phyloP scores from a whole-genome alignment of 2,329 filamentous ascomycete genomes.

The Aureobasidium mangrovei region DNA sequence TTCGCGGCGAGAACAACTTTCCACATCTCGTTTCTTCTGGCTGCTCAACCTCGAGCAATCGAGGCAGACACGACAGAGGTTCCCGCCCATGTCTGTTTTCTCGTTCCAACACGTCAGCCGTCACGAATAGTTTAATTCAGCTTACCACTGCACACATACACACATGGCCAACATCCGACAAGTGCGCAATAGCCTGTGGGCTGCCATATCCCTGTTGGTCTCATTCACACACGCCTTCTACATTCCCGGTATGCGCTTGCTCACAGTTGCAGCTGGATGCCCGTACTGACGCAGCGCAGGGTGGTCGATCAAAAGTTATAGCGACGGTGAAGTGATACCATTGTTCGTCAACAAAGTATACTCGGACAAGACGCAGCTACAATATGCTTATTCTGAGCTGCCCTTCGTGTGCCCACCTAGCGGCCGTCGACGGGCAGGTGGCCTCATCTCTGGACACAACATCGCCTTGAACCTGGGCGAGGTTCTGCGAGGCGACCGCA shows the following conservation, averaged over 20 bases:
- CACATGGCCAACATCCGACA: slow-evolving; percentile 32
- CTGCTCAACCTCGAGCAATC: background rate
- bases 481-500: slow-evolving; percentile 77
- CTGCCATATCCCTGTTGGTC: slow-evolving; percentile 40
- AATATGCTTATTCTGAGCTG: slow-evolving; percentile 83
- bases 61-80: background rate
- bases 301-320: slow-evolving; percentile 75
- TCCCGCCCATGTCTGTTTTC: background rate
- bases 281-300: slow-evolving; percentile 39
- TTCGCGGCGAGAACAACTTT: background rate
- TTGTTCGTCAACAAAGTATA: slow-evolving; percentile 90
- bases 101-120: background rate
- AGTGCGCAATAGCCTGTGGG: slow-evolving; percentile 35
- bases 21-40: background rate
- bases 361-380: slow-evolving; percentile 80
- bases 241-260: slow-evolving; percentile 58
- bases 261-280: slow-evolving; percentile 13
- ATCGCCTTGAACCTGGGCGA: slow-evolving; percentile 79
- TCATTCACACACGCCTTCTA: slow-evolving; percentile 63
- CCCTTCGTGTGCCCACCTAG: slow-evolving; percentile 79
- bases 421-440: slow-evolving; percentile 55
- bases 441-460: slow-evolving; percentile 65
- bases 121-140: slow-evolving; percentile 2
- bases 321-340: slow-evolving; percentile 65
- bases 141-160: slow-evolving; percentile 4